These are phyloP conservation scores for Cercospora zeina DNA, from an alignment of 2,329 filamentous ascomycete genomes.

Conservation along the genomic window DNA sequence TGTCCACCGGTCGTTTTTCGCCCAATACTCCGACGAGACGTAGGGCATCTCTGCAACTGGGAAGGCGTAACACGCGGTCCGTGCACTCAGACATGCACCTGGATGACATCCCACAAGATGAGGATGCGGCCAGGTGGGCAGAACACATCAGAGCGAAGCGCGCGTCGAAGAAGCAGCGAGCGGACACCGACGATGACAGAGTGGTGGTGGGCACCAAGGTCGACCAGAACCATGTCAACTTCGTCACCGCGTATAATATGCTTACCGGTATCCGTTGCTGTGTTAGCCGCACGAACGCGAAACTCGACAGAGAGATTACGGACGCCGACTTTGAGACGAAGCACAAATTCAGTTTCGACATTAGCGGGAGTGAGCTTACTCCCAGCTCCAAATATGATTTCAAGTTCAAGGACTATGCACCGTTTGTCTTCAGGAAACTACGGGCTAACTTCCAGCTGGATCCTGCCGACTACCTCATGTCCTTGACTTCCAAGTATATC, in stretches of 20 bases:
- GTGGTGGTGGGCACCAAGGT: conserved; percentile 97
- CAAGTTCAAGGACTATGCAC: conserved; percentile 99
- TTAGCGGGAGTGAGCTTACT: conserved; percentile 94
- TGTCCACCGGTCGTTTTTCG: conserved; percentile 79
- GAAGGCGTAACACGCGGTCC: conserved; percentile 76
- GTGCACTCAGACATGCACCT: conserved; percentile 80
- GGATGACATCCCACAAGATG: conserved; percentile 82
- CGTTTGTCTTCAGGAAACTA: conserved; percentile 95
- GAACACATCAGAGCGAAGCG: conserved; percentile 90
- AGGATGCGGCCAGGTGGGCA: conserved; percentile 88
- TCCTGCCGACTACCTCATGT: conserved; percentile 97
- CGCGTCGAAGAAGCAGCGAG: conserved; percentile 78
- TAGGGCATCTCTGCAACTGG: conserved; percentile 80
- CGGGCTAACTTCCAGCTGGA: conserved; percentile 86
- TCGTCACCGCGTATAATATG: conserved; percentile 99
- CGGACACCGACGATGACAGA: conserved; percentile 85
- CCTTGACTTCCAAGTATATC: conserved; percentile 96
- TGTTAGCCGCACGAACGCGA: conserved; percentile 93
- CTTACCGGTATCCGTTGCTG: conserved; percentile 96
- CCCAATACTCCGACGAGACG: conserved; percentile 65
- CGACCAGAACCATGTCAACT: conserved; percentile 89
- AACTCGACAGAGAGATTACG: conserved; percentile 85
- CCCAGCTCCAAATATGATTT: conserved; percentile 99
- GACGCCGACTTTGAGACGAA: conserved; percentile 90
- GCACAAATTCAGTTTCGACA: conserved; percentile 98